Percentiles rank a stretch among this genome's conserved stretches.
Evolutionary conservation across 768 basidiomycete genomes (phyloP).

Genomic region (Favolaschia claudopus): DNA sequence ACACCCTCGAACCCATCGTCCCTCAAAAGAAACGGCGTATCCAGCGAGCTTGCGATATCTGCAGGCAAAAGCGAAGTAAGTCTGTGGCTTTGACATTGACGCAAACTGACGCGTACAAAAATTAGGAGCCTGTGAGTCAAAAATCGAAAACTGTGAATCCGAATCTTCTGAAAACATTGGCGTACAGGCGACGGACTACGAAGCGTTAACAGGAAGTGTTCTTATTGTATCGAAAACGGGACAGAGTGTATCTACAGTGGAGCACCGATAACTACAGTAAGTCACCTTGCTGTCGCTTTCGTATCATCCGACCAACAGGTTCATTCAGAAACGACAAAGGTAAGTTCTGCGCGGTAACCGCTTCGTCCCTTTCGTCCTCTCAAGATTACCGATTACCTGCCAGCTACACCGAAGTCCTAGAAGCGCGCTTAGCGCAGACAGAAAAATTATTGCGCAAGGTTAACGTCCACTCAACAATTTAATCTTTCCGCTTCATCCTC

Average conservation of each 20-base stretch:
- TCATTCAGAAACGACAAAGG: too few species aligned
- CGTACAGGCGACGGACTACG: too few species aligned
- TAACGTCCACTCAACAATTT: neutral
- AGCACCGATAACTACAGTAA: neutral
- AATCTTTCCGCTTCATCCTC: neutral
- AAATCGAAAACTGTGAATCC: neutral
- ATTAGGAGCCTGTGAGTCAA: neutral
- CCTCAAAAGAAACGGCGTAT: too few species aligned
- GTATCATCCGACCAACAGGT: neutral
- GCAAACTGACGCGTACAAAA: neutral
- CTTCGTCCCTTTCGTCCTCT: neutral
- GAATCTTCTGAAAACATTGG: too few species aligned
- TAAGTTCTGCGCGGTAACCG: too few species aligned
- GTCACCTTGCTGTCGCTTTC: too few species aligned
- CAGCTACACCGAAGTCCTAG: conserved; percentile 5
- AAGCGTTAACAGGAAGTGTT: too few species aligned
- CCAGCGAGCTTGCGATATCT: too few species aligned
- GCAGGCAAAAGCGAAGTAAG: too few species aligned
- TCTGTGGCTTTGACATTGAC: neutral
- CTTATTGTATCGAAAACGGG: neutral
- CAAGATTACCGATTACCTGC: neutral
- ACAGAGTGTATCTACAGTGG: neutral
- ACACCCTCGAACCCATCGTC: too few species aligned
- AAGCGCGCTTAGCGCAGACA: neutral
- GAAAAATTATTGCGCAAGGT: neutral